Base-by-base conservation (phyloP, 2,329 filamentous ascomycete species). In the Geosmithia putterillii region DNA sequence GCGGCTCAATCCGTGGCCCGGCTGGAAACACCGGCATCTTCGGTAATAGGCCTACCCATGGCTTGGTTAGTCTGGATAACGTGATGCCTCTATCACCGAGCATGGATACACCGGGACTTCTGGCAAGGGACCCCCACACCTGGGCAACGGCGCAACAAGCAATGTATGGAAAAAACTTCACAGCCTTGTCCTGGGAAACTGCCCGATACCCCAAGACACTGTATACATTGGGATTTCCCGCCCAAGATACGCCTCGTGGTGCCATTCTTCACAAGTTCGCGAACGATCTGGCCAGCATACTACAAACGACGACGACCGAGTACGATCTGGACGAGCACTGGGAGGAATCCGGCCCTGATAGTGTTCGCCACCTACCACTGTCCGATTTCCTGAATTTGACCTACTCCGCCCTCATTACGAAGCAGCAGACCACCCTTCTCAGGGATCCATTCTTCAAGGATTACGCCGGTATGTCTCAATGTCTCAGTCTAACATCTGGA, bases 1-100 rank as follows among this genome's bases (percentile, higher is more conserved):
- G 63, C 3, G 63, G 62, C 7, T 63, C 59, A 1, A 68, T 72
- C 43, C 60, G 69, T n/a, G 60, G 65, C 1, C 70, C 70, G 0
- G 63, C 67, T 2, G 57, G 55, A 0, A 54, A 59, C 1, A 58
- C 65, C 19, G 70, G 69, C 1, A 46, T 67, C 0, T 71, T 66
- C 32, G 70, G 66, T 0, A 67, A 69, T 46, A 56, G 69, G 0
- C 68, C 69, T 0, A 62, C 61, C 39, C 60, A 64, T 6, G 62
- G 55, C 0, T 52, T 66, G 4, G 62, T 70, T 4, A 50, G 49
- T 0, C 53, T 71, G 0, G 62, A 66, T n/a, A 50, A 60, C 2
- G 65, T 64, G 3, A 57, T 70, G 47, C 65, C 69, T 1, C 50
- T 73, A 1, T 60, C 58, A 0, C 54, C 62, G 0, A 53, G 55